Evolutionary conservation across 306 rosid genomes (phyloP).

Genomic region (Phaseolus lunatus): DNA sequence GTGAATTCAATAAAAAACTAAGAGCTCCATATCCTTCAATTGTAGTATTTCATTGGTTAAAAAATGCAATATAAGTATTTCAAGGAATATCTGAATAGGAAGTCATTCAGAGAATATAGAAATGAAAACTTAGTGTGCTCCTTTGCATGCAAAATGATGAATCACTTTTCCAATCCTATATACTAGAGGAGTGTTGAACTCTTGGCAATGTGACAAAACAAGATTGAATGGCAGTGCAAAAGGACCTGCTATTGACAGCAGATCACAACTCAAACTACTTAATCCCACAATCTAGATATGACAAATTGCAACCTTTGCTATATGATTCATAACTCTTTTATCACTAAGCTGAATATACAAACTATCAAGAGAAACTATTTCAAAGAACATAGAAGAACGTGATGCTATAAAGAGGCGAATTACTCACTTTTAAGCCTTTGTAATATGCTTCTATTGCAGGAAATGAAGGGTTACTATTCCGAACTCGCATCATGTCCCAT

Average conservation of each 20-base stretch:
- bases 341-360: conserved; percentile 27
- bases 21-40: too few relatives aligned
- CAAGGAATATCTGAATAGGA: neutral
- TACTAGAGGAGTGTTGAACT: neutral
- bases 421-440: conserved; percentile 84
- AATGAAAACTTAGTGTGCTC: neutral
- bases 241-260: neutral
- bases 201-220: neutral
- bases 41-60: neutral
- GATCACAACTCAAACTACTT: conserved; percentile 2
- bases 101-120: neutral
- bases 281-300: neutral
- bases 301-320: conserved; percentile 15
- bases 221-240: neutral
- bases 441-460: conserved; percentile 82
- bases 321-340: neutral
- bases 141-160: neutral
- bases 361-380: conserved; percentile 29
- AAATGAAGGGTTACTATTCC: conserved; percentile 51
- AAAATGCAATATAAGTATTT: conserved; percentile 12
- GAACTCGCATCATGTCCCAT: conserved; percentile 91
- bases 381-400: conserved; percentile 5
- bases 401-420: conserved; percentile 38
- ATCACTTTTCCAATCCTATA: neutral
- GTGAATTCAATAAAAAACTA: neutral